Percentiles rank a stretch among this genome's conserved stretches.
Evolutionary conservation across 192 early-diverging fungal species (phyloP).

Genomic region (Linnemannia zychae): DNA sequence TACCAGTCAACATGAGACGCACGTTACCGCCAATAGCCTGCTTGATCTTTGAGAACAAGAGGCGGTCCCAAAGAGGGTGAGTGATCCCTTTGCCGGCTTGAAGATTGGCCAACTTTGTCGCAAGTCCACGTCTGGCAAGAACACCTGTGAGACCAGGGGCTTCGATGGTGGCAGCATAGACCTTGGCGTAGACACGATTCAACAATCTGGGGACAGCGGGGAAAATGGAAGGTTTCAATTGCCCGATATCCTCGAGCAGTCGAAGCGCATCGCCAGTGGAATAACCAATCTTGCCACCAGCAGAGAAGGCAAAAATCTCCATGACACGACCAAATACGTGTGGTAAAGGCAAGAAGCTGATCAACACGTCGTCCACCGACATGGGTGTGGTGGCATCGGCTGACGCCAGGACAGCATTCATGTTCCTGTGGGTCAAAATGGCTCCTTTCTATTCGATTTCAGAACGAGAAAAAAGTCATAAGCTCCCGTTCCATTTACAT

Average conservation of each 20-base stretch:
- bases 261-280: conserved; percentile 78
- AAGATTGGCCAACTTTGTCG: conserved; percentile 73
- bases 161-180: conserved; percentile 69
- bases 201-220: conserved; percentile 88
- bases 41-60: conserved; percentile 84
- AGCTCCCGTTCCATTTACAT: background rate
- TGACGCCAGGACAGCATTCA: conserved; percentile 63
- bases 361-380: conserved; percentile 3
- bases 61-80: conserved; percentile 90
- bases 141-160: conserved; percentile 73
- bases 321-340: conserved; percentile 88
- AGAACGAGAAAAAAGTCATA: background rate
- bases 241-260: conserved; percentile 85
- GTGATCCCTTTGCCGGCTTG: conserved; percentile 70
- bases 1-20: conserved; percentile 82
- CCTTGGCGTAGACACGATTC: conserved; percentile 89
- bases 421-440: conserved; percentile 83
- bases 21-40: conserved; percentile 88
- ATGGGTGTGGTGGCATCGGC: conserved; percentile 24
- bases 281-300: conserved; percentile 83
- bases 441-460: conserved; percentile 60
- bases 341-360: conserved; percentile 88
- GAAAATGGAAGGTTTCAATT: conserved; percentile 88
- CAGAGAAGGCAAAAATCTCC: conserved; percentile 61
- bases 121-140: conserved; percentile 70